phyloP scores from a whole-genome alignment of 768 basidiomycete species.

The Plicaturopsis crispa region DNA sequence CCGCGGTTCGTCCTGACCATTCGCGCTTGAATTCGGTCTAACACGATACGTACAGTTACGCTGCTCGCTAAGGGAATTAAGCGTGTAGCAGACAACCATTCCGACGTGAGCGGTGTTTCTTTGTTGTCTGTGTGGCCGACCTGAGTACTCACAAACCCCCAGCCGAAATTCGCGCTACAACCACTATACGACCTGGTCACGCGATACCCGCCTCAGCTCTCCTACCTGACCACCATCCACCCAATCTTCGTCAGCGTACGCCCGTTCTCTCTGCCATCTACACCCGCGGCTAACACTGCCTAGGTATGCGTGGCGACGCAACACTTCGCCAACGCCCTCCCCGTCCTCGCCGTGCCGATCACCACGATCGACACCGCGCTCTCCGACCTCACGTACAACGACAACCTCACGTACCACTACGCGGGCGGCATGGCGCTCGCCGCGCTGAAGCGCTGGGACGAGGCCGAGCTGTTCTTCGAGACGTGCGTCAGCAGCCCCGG shows the following conservation, averaged over 20 bases:
- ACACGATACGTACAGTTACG: constrained; percentile 39
- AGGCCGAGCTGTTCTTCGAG: constrained; percentile 76
- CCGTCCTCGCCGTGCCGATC: constrained; percentile 56
- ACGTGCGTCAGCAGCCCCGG: constrained; percentile 64
- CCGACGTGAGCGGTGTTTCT: constrained; percentile 48
- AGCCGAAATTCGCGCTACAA: constrained; percentile 41
- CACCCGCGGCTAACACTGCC: constrained; percentile 1
- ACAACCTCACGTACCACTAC: constrained; percentile 84
- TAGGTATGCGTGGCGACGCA: constrained; percentile 52
- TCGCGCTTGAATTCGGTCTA: background rate
- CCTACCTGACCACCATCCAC: constrained; percentile 66
- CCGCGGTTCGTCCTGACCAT: constrained; percentile 35
- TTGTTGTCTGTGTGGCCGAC: constrained; percentile 1
- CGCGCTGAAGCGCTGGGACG: constrained; percentile 55
- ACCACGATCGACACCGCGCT: constrained; percentile 50
- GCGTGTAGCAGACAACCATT: constrained; percentile 34
- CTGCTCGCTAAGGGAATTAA: constrained; percentile 59
- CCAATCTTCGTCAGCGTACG: constrained; percentile 57
- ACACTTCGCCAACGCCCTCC: constrained; percentile 49
- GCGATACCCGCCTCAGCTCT: constrained; percentile 50
- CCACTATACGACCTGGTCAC: constrained; percentile 54
- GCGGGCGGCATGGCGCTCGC: constrained; percentile 62
- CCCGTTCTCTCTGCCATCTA: constrained; percentile 1
- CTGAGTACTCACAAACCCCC: too few species aligned
- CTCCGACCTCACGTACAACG: constrained; percentile 69